Evolutionary conservation across 208 protist species (phyloP).

Genomic region (Vickermania spadyakhi): DNA sequence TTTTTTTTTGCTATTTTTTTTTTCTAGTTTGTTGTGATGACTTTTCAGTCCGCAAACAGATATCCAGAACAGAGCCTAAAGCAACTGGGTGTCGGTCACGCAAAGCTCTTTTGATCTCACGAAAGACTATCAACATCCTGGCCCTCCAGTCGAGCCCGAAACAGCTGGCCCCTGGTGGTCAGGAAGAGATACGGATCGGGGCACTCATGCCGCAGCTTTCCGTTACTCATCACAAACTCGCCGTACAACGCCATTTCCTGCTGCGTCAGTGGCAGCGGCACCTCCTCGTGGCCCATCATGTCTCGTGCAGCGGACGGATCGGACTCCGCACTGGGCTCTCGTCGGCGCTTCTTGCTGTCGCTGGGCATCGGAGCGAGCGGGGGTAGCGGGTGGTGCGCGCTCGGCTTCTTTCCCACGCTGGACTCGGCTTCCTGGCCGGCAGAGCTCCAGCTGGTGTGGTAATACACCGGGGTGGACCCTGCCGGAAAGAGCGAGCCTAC

Average conservation of each 20-base stretch:
- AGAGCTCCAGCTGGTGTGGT: neutral
- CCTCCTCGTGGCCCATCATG: neutral
- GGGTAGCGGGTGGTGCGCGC: neutral
- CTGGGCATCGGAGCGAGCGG: no score
- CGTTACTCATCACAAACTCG: constrained; percentile 65
- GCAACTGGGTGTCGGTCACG: constrained; percentile 1
- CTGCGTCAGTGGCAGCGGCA: constrained; percentile 10
- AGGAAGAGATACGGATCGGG: constrained; percentile 63
- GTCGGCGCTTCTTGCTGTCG: no score
- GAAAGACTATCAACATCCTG: no score
- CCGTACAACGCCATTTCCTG: constrained; percentile 41
- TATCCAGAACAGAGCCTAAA: neutral
- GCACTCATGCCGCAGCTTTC: constrained; percentile 70
- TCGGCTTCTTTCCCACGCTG: neutral
- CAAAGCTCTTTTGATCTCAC: constrained; percentile 7
- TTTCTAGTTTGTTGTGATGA: constrained; percentile 3
- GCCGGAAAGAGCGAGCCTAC: neutral
- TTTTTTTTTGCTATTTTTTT: neutral
- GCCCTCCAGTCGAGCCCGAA: constrained; percentile 21
- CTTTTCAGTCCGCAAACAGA: neutral
- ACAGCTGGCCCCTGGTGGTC: constrained; percentile 19
- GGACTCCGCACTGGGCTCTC: constrained; percentile 3
- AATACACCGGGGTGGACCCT: neutral
- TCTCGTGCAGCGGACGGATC: neutral
- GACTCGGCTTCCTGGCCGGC: neutral